These are phyloP conservation scores for Ophiostoma sp. DNA, from an alignment of 2,329 filamentous ascomycete genomes.

Conservation along the genomic window DNA sequence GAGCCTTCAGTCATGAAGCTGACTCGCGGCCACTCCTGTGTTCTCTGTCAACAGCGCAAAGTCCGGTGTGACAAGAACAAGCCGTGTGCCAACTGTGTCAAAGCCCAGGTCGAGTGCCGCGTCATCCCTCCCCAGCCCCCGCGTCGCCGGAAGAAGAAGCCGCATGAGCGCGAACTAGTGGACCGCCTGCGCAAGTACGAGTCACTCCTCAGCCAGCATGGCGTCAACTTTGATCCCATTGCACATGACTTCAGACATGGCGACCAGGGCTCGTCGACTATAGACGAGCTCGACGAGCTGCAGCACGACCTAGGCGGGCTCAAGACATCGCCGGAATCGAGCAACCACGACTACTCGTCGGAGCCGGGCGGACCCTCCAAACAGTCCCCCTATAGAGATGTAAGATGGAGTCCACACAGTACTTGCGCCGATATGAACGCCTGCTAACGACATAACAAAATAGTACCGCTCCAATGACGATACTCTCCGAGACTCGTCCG, in stretches of 20 bases:
- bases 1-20: slow-evolving; percentile 44
- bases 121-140: slow-evolving; percentile 53
- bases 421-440: too few relatives aligned
- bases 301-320: slow-evolving; percentile 52
- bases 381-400: slow-evolving; percentile 31
- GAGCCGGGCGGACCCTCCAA: slow-evolving; percentile 8
- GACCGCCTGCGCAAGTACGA: slow-evolving; percentile 67
- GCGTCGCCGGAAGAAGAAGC: slow-evolving; percentile 55
- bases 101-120: slow-evolving; percentile 55
- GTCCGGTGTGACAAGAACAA: slow-evolving; percentile 68
- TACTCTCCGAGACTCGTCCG: slow-evolving; percentile 49
- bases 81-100: slow-evolving; percentile 65
- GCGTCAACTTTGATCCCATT: slow-evolving; percentile 63
- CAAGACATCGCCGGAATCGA: slow-evolving; percentile 47
- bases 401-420: too few relatives aligned
- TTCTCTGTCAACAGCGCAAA: slow-evolving; percentile 71
- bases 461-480: slow-evolving; percentile 43
- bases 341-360: slow-evolving; percentile 31
- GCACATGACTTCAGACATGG: slow-evolving; percentile 45
- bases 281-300: slow-evolving; percentile 52
- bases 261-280: slow-evolving; percentile 28
- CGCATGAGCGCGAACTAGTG: slow-evolving; percentile 64
- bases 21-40: slow-evolving; percentile 58
- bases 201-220: slow-evolving; percentile 56
- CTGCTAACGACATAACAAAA: too few relatives aligned